Conservation (phyloP, 2,329 filamentous ascomycete species). For the Fusarium pseudonygamai region DNA sequence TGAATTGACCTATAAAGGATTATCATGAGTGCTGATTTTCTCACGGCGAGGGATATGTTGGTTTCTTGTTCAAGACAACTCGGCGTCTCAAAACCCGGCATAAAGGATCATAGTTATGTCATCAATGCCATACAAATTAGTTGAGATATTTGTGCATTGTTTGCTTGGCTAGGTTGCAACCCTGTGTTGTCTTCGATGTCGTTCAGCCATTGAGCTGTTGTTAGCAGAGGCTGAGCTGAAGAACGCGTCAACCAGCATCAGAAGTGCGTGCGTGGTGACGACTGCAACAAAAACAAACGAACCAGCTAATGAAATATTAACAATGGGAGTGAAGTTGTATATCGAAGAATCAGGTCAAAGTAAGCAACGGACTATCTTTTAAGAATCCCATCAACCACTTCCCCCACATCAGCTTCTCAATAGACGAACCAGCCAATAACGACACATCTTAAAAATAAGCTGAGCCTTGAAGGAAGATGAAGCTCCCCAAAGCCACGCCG, state of each 20-base stretch:
- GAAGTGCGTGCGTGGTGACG: not conserved
- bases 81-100: too few relatives aligned
- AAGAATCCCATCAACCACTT: not conserved
- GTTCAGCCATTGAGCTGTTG: not conserved
- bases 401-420: slow-evolving; percentile 3
- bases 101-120: too few relatives aligned
- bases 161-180: fast-evolving
- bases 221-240: not conserved
- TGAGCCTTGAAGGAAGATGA: not conserved
- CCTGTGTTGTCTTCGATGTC: too few relatives aligned
- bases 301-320: not conserved
- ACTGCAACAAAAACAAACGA: not conserved
- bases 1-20: too few relatives aligned
- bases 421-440: slow-evolving; percentile 14
- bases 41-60: not conserved
- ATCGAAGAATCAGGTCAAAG: not conserved
- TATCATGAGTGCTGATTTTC: not conserved
- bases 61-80: not conserved
- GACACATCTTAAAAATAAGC: not conserved
- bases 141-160: too few relatives aligned
- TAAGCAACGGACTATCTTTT: slow-evolving; percentile 6
- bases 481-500: slow-evolving; percentile 9
- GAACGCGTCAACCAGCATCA: not conserved
- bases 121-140: too few relatives aligned
- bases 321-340: not conserved